These are phyloP conservation scores for Fusarium globosum DNA, from an alignment of 2,329 filamentous ascomycete genomes.

Conservation along the genomic window DNA sequence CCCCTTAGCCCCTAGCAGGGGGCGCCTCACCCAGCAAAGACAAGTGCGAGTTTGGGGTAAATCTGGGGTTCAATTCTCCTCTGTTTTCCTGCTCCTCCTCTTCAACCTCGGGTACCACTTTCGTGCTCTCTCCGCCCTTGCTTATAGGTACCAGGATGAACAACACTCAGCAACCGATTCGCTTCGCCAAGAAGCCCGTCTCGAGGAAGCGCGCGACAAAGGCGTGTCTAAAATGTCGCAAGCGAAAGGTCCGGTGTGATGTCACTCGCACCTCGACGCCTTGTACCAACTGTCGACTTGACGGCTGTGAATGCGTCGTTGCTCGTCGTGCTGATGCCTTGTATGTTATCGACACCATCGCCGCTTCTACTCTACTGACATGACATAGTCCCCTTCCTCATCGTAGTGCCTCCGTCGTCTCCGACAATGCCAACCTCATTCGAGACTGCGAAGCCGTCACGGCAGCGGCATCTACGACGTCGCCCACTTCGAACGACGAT, in stretches of 20 bases:
- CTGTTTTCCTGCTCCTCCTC: constrained; percentile 1
- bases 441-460: constrained; percentile 17
- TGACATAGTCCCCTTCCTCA: constrained; percentile 1
- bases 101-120: constrained; percentile 20
- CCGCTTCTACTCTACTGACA: neutral
- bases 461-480: constrained; percentile 2
- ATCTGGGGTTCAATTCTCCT: constrained; percentile 20
- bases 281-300: constrained; percentile 39
- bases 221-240: constrained; percentile 39
- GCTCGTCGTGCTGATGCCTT: constrained; percentile 20
- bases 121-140: neutral
- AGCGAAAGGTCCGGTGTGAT: constrained; percentile 39
- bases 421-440: neutral
- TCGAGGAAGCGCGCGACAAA: constrained; percentile 37
- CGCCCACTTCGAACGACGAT: constrained; percentile 9
- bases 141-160: constrained; percentile 21
- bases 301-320: constrained; percentile 31
- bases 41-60: constrained; percentile 19
- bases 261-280: constrained; percentile 35
- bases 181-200: constrained; percentile 36
- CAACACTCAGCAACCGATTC: constrained; percentile 25
- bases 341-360: neutral
- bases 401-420: neutral
- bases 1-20: constrained; percentile 9
- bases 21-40: neutral